These are phyloP conservation scores for Tricholoma sp. DNA, from an alignment of 768 basidiomycete genomes.

Conservation along the genomic window DNA sequence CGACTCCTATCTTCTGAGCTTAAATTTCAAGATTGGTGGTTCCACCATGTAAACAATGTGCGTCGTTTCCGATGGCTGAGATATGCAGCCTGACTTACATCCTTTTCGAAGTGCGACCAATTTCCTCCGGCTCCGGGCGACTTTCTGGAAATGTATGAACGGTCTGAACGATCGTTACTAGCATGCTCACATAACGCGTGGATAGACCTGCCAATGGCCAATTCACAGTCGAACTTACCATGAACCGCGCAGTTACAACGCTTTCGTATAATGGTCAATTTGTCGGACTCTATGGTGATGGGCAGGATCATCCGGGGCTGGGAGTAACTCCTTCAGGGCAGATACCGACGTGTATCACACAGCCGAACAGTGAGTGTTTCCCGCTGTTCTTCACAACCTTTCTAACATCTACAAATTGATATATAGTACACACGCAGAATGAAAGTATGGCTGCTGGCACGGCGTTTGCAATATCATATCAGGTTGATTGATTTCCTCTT, in stretches of 20 bases:
- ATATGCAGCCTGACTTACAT: neutral
- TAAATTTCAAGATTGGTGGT: constrained; percentile 20
- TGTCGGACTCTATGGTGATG: constrained; percentile 39
- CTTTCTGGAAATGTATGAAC: constrained; percentile 36
- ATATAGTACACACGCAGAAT: constrained; percentile 48
- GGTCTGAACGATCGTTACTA: neutral
- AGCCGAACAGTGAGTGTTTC: constrained; percentile 41
- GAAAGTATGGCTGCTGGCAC: constrained; percentile 46
- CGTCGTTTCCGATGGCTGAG: constrained; percentile 5
- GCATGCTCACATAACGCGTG: no score
- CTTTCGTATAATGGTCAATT: constrained; percentile 35
- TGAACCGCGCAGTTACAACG: constrained; percentile 44
- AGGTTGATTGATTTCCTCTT: constrained; percentile 22
- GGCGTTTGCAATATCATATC: constrained; percentile 51
- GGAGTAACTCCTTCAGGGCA: constrained; percentile 23
- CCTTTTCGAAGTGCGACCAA: constrained; percentile 30
- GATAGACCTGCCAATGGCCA: constrained; percentile 39
- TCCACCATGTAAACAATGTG: constrained; percentile 34
- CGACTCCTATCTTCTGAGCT: constrained; percentile 2
- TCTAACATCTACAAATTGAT: neutral
- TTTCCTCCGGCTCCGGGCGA: constrained; percentile 39
- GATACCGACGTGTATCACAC: constrained; percentile 36
- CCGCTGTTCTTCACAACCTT: neutral
- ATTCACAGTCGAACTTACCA: constrained; percentile 44
- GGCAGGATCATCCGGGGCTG: constrained; percentile 31